Evolutionary conservation across 2,329 filamentous ascomycete species (phyloP).

Genomic region (Xylaria sp.): DNA sequence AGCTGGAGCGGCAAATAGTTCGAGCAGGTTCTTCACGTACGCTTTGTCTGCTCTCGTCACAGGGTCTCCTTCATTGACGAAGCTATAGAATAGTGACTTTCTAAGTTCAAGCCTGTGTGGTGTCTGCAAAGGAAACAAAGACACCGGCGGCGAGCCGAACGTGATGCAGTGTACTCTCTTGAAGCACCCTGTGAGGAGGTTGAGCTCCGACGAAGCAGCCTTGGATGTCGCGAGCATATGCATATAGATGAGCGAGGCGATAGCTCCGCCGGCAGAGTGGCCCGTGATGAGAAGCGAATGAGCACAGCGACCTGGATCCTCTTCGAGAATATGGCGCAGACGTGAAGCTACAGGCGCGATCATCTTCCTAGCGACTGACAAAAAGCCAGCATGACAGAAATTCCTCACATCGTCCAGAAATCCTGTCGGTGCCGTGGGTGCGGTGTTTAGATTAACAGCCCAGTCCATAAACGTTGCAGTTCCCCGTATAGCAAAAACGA

Average conservation of each 20-base stretch:
- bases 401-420: conserved; percentile 85
- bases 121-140: conserved; percentile 73
- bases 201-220: conserved; percentile 73
- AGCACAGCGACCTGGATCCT: conserved; percentile 73
- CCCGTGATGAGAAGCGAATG: conserved; percentile 85
- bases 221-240: conserved; percentile 77
- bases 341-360: conserved; percentile 76
- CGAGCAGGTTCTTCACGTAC: conserved; percentile 78
- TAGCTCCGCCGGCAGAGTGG: conserved; percentile 86
- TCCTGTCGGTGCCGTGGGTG: conserved; percentile 70
- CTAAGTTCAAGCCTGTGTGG: conserved; percentile 61
- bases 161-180: conserved; percentile 85
- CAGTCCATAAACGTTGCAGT: conserved; percentile 86
- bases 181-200: conserved; percentile 74
- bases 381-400: conserved; percentile 82
- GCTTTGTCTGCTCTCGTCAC: conserved; percentile 80
- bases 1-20: conserved; percentile 72
- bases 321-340: conserved; percentile 74
- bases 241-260: conserved; percentile 80
- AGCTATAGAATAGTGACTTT: conserved; percentile 80
- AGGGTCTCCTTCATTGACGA: conserved; percentile 88
- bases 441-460: conserved; percentile 81
- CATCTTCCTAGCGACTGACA: conserved; percentile 81
- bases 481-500: conserved; percentile 86
- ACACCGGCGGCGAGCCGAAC: conserved; percentile 85